These are phyloP conservation scores for Debaryomycetaceae sp. DNA, from an alignment of 1,139 yeast species.

Conservation along the genomic window DNA sequence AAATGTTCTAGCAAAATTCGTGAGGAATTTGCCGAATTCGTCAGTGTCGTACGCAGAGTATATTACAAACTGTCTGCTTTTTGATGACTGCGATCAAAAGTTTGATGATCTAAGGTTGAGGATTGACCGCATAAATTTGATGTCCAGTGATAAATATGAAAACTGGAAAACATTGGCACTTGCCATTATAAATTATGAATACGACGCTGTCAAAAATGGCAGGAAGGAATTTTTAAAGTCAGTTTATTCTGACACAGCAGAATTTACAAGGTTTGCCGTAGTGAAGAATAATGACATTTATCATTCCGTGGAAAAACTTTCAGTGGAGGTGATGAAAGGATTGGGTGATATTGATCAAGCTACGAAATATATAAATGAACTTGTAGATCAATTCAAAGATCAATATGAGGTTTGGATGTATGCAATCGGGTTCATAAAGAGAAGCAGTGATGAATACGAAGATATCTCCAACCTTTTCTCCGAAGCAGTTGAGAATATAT, in stretches of 20 bases:
- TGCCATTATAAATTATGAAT: conserved; percentile 22
- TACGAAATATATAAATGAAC: conserved; percentile 18
- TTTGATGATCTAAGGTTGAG: conserved; percentile 10
- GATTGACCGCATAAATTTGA: conserved; percentile 14
- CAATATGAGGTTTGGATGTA: conserved; percentile 51
- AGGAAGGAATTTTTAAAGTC: conserved; percentile 8
- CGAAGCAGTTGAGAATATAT: conserved; percentile 27
- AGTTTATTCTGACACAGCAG: conserved; percentile 10
- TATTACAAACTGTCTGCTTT: conserved; percentile 18
- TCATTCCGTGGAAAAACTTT: conserved; percentile 42
- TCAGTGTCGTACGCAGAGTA: conserved; percentile 29
- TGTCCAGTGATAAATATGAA: conserved; percentile 19
- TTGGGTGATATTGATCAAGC: conserved; percentile 26
- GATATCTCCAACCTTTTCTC: conserved; percentile 24
- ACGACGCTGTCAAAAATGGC: conserved; percentile 9
- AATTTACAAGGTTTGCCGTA: conserved; percentile 21
- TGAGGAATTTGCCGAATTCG: conserved; percentile 20
- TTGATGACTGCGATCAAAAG: conserved; percentile 9
- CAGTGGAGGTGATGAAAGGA: conserved; percentile 27
- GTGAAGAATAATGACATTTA: conserved; percentile 26
- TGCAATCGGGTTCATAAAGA: conserved; percentile 37
- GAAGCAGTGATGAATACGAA: conserved; percentile 17
- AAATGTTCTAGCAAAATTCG: conserved; percentile 15
- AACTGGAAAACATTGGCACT: conserved; percentile 37
- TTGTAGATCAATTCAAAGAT: conserved; percentile 24